Evolutionary conservation across 495 filamentous ascomycete species (phyloP), one percentile per base, ranked within the genome.

Genomic region (Sordaria brevicollis): DNA sequence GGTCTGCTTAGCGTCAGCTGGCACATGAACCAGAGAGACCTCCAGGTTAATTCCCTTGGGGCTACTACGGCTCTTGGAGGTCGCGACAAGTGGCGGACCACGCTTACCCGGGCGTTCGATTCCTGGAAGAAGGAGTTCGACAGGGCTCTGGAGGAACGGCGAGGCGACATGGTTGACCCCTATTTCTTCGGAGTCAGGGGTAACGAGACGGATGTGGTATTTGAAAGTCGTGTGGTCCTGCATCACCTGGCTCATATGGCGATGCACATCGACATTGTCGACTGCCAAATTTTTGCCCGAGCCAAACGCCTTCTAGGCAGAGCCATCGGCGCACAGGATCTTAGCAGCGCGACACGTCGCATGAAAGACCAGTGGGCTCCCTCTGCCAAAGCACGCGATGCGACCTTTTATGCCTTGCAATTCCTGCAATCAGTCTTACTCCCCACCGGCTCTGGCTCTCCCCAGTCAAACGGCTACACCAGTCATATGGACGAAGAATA

Each of bases 181-280:
- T 86, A 86, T 65, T 79, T 77, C 75, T 81, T 79, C 71, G 79
- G 83, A 34, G 35, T 73, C n/a, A 74, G 74, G 67, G 81, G 81
- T 71, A 79, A 72, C 71, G 90, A 93, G 67, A 88, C 91, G 66
- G 92, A 93, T 70, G 89, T 91, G 66, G 88, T 93, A 25, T 93
- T 94, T 71, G 92, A 98, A 75, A 91, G 89, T 72, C 87, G 93
- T 62, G 94, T 90, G 29, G 94, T 97, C 19, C 83, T 98, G 62
- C 94, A 99, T 76, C 92, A 94, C 70, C 83, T 99, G 9, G 96
- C 95, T 3, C 95, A 99, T 77, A 97, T 99, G 93, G 93, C 92
- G 4, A 97, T 96, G 85, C 94, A 98, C 77, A 94, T 97, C 9
- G 95, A 98, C 76, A 92, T 98, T 62, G 92, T 94, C n/a, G 94